phyloP scores from a whole-genome alignment of 2,329 filamentous ascomycete genomes.

The Blastomyces gilchristii region DNA sequence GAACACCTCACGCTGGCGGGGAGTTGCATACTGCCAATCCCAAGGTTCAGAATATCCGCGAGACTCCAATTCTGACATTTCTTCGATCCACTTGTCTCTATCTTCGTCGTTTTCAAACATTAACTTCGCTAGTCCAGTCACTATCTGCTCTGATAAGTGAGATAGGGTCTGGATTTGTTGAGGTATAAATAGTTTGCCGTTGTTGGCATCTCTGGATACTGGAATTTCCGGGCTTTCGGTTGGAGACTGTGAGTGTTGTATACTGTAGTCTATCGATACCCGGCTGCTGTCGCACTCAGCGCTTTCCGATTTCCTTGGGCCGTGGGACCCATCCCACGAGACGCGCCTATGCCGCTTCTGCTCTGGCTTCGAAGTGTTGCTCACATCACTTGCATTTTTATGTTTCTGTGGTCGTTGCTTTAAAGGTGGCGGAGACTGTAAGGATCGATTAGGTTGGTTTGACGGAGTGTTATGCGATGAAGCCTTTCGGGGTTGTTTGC shows the following conservation, averaged over 20 bases:
- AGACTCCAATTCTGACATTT: constrained; percentile 29
- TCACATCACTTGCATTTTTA: constrained; percentile 23
- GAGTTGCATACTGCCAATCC: constrained; percentile 31
- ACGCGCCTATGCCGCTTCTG: constrained; percentile 27
- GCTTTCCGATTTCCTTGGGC: constrained; percentile 22
- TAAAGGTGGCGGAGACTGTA: constrained; percentile 32
- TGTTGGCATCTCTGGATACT: background rate
- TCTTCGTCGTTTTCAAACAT: constrained; percentile 30
- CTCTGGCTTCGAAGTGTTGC: constrained; percentile 16
- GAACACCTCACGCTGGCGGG: constrained; percentile 28
- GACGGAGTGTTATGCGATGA: constrained; percentile 25
- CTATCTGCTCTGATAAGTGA: constrained; percentile 30
- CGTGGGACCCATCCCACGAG: constrained; percentile 31
- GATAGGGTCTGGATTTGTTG: constrained; percentile 12
- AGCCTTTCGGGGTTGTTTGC: constrained; percentile 24
- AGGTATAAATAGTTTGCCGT: background rate
- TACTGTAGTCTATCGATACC: background rate
- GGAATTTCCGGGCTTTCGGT: background rate
- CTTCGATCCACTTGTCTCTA: constrained; percentile 29
- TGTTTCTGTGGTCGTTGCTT: constrained; percentile 34
- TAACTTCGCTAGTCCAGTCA: constrained; percentile 28
- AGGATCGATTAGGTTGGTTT: constrained; percentile 20
- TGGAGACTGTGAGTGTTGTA: background rate
- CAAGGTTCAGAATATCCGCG: constrained; percentile 29
- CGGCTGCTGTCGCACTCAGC: constrained; percentile 13